These are phyloP conservation scores for Aspergillus novoparasiticus DNA, from an alignment of 2,329 filamentous ascomycete species.

Conservation along the genomic window DNA sequence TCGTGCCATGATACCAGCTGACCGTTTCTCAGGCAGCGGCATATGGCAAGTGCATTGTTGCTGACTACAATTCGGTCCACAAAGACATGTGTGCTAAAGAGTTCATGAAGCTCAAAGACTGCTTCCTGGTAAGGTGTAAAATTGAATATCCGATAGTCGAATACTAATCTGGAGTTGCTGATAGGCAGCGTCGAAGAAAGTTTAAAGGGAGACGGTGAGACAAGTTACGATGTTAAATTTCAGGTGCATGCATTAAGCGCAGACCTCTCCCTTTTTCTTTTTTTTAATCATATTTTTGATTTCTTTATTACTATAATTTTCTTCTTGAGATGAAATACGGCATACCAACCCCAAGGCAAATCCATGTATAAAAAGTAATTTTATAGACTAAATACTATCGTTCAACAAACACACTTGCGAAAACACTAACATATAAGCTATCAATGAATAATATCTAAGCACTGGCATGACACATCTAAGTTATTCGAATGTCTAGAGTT, in stretches of 20 bases:
- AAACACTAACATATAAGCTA: not conserved
- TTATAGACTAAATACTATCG: slow-evolving; percentile 13
- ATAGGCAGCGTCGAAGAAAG: slow-evolving; percentile 57
- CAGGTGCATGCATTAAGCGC: not conserved
- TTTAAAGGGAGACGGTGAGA: slow-evolving; percentile 28
- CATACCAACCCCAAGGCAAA: not conserved
- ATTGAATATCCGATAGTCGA: not conserved
- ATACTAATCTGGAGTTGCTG: slow-evolving; percentile 12
- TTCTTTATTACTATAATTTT: not conserved
- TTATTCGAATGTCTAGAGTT: slow-evolving; percentile 56
- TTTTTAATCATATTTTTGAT: not conserved
- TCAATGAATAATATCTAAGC: slow-evolving; percentile 8
- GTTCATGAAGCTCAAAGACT: slow-evolving; percentile 83
- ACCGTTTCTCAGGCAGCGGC: slow-evolving; percentile 64
- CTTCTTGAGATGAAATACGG: not conserved
- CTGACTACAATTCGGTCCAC: slow-evolving; percentile 85
- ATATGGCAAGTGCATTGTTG: slow-evolving; percentile 89
- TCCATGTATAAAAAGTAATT: slow-evolving; percentile 1
- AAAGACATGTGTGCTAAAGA: slow-evolving; percentile 89
- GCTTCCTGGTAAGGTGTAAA: slow-evolving; percentile 69
- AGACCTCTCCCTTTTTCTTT: not conserved
- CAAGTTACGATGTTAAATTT: not conserved
- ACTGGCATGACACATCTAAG: not conserved
- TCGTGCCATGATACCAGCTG: slow-evolving; percentile 14
- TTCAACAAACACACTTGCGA: slow-evolving; percentile 2